A percentile compares a stretch with the other conserved stretches of the same genome.
These are phyloP conservation scores for Cladosporium sp. DNA, from an alignment of 2,329 filamentous ascomycete species.

Conservation along the genomic window DNA sequence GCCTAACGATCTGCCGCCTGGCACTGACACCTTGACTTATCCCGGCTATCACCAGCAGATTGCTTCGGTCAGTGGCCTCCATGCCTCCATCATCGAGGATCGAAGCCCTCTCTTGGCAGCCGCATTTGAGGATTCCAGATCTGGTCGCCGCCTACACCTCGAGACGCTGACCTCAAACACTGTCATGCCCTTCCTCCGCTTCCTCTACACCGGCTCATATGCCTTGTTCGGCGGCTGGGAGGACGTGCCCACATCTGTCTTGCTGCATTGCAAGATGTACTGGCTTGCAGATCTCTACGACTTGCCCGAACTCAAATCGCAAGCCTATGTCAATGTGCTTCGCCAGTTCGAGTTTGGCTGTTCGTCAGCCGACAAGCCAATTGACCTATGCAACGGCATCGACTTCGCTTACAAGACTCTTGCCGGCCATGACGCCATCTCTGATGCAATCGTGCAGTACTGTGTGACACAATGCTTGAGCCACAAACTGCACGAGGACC, in stretches of 20 bases:
- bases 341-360: constrained; percentile 42
- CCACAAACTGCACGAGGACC: constrained; percentile 39
- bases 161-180: constrained; percentile 38
- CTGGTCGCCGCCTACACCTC: constrained; percentile 39
- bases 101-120: constrained; percentile 42
- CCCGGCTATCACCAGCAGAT: constrained; percentile 36
- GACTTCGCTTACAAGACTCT: constrained; percentile 35
- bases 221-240: constrained; percentile 30
- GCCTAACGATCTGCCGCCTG: not conserved
- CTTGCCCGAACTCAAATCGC: constrained; percentile 40
- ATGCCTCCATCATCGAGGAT: constrained; percentile 35
- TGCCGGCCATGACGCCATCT: constrained; percentile 31
- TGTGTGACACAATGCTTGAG: constrained; percentile 42
- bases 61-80: constrained; percentile 38
- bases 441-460: constrained; percentile 46
- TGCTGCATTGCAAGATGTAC: constrained; percentile 44
- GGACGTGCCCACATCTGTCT: constrained; percentile 37
- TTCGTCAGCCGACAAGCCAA: constrained; percentile 39
- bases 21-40: constrained; percentile 31
- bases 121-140: constrained; percentile 40
- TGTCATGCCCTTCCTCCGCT: constrained; percentile 42
- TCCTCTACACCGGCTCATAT: constrained; percentile 45
- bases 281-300: constrained; percentile 45
- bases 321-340: constrained; percentile 43
- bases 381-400: constrained; percentile 43